A percentile compares a stretch with the other conserved stretches of the same genome.
Conservation (phyloP, 257 asterid genomes). For the Primulina huaijiensis region DNA sequence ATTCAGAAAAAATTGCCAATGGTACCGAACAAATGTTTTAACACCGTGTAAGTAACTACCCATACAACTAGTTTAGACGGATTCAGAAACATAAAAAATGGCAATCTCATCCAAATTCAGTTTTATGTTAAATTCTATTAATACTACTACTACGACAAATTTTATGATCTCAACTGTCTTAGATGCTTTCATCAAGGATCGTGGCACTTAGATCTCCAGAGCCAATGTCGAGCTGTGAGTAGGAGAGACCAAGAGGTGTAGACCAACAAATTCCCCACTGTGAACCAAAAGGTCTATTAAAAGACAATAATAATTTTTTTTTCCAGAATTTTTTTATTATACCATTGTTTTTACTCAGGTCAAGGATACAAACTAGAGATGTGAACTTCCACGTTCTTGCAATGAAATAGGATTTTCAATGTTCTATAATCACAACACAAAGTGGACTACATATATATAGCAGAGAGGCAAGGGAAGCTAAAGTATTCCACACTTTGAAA, state of each 20-base stretch:
- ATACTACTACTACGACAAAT: neutral
- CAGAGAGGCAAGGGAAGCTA: neutral
- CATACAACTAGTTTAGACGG: neutral
- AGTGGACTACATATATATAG: no score
- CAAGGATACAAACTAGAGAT: neutral
- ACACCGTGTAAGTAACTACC: neutral
- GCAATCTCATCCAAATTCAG: neutral
- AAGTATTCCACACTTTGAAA: neutral
- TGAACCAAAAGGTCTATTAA: no score
- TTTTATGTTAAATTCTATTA: neutral
- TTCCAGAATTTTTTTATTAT: no score
- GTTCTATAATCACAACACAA: neutral
- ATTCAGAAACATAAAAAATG: neutral
- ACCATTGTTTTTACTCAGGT: no score
- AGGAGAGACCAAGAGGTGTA: constrained; percentile 56
- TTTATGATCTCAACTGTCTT: neutral
- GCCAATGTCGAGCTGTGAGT: constrained; percentile 55
- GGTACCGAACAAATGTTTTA: neutral
- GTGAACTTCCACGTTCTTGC: neutral
- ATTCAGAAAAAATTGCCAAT: neutral
- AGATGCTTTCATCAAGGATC: neutral
- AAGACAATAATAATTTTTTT: no score
- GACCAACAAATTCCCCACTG: constrained; percentile 17
- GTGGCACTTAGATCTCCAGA: constrained; percentile 54
- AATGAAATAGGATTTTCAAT: neutral